Conservation (phyloP, 2,329 filamentous ascomycete genomes). For the Aureobasidium sp. region DNA sequence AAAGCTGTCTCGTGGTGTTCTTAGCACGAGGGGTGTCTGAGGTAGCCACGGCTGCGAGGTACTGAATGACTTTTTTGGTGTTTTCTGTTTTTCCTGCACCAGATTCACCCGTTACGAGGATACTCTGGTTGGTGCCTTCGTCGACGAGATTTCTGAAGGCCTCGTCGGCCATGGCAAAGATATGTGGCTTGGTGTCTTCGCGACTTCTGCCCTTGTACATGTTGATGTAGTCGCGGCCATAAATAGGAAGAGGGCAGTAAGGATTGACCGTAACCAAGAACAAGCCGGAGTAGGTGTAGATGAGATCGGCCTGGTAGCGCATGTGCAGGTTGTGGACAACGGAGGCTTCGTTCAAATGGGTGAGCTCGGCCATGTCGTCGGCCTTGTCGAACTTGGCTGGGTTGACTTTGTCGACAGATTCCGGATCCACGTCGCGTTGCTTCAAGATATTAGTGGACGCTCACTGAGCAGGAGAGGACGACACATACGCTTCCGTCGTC, state of each 20-base stretch:
- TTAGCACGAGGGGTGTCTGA: constrained; percentile 61
- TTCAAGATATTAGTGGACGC: constrained; percentile 32
- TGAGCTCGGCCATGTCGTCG: constrained; percentile 98
- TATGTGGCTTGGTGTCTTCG: constrained; percentile 94
- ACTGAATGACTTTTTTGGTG: constrained; percentile 99
- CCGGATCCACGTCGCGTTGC: constrained; percentile 79
- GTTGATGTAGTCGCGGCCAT: constrained; percentile 92
- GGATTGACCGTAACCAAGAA: constrained; percentile 97
- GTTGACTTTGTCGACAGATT: constrained; percentile 97
- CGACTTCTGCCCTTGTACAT: constrained; percentile 91
- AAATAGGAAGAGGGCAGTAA: constrained; percentile 90
- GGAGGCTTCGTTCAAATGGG: constrained; percentile 93
- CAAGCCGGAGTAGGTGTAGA: constrained; percentile 94
- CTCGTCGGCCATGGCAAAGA: constrained; percentile 95
- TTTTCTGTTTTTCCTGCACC: constrained; percentile 98
- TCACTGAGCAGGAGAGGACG: constrained; percentile 14
- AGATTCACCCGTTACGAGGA: constrained; percentile 94
- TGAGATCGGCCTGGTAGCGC: constrained; percentile 90
- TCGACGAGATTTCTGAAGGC: constrained; percentile 94
- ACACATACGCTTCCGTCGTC: constrained; percentile 79
- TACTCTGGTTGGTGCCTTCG: constrained; percentile 93
- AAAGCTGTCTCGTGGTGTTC: constrained; percentile 59
- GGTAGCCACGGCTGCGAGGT: constrained; percentile 87
- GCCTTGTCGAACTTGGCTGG: constrained; percentile 99
- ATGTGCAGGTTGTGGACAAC: constrained; percentile 96